Evolutionary conservation across 306 rosid genomes (phyloP), one percentile per base, ranked within the genome.

Genomic region (Purshia tridentata): DNA sequence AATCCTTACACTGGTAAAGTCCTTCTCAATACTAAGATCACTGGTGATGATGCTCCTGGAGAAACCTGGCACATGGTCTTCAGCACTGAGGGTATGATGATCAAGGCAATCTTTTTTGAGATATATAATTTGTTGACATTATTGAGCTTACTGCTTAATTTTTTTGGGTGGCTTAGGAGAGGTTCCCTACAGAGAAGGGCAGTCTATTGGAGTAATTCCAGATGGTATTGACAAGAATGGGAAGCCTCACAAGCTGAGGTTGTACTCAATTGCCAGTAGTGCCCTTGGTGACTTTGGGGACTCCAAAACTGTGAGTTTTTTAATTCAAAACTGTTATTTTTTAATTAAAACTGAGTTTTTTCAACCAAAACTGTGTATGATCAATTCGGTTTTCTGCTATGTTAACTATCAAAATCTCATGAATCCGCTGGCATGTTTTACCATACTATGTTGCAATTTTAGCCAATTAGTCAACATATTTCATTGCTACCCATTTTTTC

Each of bases 41-140:
- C 99, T 14, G 98, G 88, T 20, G 99, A 95, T 73, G 99, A 95
- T 75, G 99, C 99, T 52, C 99, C 99, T 9, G 99, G 99, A 16
- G 99, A 95, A 77, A 95, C 99, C 4, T 91, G 97, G 96, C 99
- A 95, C 82, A 95, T 95, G 97, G 98, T 95, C 64, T 95, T 95
- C 91, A 88, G 73, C 86, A 95, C 99, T 11, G 99, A 95, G 56
- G 99, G 98, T 95, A 72, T 52, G 77, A 5, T 65, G 75, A 54
- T 55, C 65, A 40, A 54, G 22, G 14, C 54, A 6, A 5, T 52
- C 35, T 42, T 40, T 18, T 58, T 9, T 61, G 56, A 12, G 29
- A 40, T 44, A 41, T 53, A 10, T 50, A 11, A 8, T 0, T 47
- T 10, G 20, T 65, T 44, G 39, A 65, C 12, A 9, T 0, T 42